phyloP scores from a whole-genome alignment of 441 rosid genomes.

The Manihot esculenta region DNA sequence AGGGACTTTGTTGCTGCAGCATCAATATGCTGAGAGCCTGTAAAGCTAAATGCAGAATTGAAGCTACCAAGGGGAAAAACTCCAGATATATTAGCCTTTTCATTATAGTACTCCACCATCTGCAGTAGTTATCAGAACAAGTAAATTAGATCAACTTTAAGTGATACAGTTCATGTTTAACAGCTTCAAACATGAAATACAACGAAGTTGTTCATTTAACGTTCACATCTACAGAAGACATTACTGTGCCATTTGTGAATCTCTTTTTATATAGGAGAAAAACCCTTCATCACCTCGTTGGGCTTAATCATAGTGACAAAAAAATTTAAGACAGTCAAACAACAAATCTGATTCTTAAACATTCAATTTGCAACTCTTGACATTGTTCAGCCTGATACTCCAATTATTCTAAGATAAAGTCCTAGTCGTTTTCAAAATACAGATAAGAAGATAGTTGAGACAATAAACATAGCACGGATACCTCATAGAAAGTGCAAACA shows the following conservation, averaged over 20 bases:
- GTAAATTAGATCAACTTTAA: slow-evolving; percentile 15
- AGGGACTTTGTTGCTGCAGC: slow-evolving; percentile 56
- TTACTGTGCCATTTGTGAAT: background rate
- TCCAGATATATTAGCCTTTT: slow-evolving; percentile 46
- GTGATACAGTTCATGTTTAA: background rate
- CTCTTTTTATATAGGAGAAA: no score
- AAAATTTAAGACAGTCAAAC: no score
- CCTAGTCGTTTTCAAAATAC: background rate
- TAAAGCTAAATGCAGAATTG: slow-evolving; percentile 61
- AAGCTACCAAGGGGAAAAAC: slow-evolving; percentile 59
- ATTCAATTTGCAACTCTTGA: background rate
- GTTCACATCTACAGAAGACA: background rate
- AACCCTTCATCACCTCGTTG: no score
- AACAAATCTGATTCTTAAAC: background rate
- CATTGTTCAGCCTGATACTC: background rate
- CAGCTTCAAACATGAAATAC: background rate
- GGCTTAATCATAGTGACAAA: no score
- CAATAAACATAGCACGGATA: slow-evolving; percentile 4
- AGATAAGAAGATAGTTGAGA: background rate
- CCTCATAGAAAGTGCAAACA: slow-evolving; percentile 50
- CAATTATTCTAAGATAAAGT: background rate
- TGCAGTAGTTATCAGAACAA: slow-evolving; percentile 25
- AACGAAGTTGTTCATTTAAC: background rate
- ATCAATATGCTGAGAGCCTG: slow-evolving; percentile 54
- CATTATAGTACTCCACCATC: slow-evolving; percentile 56